A percentile compares a stretch with the other conserved stretches of the same genome.
Conservation (phyloP, 192 early-diverging fungal genomes). For the Linnemannia exigua region DNA sequence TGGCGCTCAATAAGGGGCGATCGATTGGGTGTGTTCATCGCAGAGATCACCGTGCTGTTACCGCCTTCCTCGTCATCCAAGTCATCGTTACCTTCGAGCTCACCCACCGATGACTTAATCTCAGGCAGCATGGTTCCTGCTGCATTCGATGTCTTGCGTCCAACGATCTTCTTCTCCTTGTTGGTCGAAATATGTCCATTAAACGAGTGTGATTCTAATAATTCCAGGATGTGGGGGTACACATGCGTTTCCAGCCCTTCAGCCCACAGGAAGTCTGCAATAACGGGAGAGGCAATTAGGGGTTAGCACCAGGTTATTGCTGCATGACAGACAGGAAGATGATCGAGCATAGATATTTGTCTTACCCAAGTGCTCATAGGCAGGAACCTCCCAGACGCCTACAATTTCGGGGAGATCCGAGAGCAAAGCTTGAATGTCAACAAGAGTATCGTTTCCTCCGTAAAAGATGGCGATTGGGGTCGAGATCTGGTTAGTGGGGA, state of each 20-base stretch:
- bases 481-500: constrained; percentile 83
- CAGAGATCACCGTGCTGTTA: neutral
- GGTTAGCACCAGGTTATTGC: neutral
- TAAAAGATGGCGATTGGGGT: constrained; percentile 95
- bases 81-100: constrained; percentile 26
- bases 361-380: constrained; percentile 87
- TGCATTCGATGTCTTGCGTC: constrained; percentile 16
- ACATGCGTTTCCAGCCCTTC: constrained; percentile 59
- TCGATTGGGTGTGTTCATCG: neutral
- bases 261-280: constrained; percentile 69
- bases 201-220: constrained; percentile 46
- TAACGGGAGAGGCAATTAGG: neutral
- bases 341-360: neutral
- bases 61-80: constrained; percentile 3
- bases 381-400: constrained; percentile 69
- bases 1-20: constrained; percentile 20
- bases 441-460: constrained; percentile 88
- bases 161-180: neutral
- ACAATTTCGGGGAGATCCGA: constrained; percentile 68
- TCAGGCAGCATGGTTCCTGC: constrained; percentile 10
- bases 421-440: constrained; percentile 74
- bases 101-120: constrained; percentile 16
- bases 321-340: neutral
- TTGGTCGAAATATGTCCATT: constrained; percentile 40
- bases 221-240: constrained; percentile 59